Evolutionary conservation across 106 monocot genomes (phyloP).

Genomic region (Vanilla planifolia): DNA sequence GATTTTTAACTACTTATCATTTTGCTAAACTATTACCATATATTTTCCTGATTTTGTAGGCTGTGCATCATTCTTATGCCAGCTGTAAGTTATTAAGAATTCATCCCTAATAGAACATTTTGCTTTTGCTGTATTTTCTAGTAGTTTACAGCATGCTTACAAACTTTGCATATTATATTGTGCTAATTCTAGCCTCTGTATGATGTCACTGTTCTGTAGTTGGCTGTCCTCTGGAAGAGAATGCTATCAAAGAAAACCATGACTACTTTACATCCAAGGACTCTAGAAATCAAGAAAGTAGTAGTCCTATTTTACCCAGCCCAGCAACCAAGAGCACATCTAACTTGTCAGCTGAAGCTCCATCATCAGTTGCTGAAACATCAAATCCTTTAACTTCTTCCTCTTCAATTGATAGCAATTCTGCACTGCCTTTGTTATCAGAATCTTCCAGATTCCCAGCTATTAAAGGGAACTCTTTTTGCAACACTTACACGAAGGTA

Average conservation of each 20-base stretch:
- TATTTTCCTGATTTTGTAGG: conserved; percentile 13
- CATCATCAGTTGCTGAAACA: conserved; percentile 10
- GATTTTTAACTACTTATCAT: neutral
- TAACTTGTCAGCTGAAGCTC: conserved; percentile 5
- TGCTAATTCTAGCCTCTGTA: neutral
- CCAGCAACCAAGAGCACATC: neutral
- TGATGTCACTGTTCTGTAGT: neutral
- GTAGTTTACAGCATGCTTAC: neutral
- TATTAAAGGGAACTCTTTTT: conserved; percentile 6
- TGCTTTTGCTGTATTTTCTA: conserved; percentile 1
- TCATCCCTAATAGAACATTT: neutral
- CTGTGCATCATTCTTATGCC: conserved; percentile 1
- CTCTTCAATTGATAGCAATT: conserved; percentile 12
- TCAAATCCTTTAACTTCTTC: conserved; percentile 8
- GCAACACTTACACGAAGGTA: conserved; percentile 27
- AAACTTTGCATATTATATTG: neutral
- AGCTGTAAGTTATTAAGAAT: conserved; percentile 13
- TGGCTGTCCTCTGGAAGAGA: neutral
- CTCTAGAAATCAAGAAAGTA: neutral
- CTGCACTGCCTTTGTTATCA: conserved; percentile 9
- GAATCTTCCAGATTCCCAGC: conserved; percentile 3
- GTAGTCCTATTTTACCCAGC: neutral
- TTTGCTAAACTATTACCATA: neutral
- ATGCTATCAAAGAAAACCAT: conserved; percentile 5
- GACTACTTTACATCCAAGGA: neutral